Base-by-base conservation (phyloP, 202 grass and related monocot genomes). In the Zizania palustris region DNA sequence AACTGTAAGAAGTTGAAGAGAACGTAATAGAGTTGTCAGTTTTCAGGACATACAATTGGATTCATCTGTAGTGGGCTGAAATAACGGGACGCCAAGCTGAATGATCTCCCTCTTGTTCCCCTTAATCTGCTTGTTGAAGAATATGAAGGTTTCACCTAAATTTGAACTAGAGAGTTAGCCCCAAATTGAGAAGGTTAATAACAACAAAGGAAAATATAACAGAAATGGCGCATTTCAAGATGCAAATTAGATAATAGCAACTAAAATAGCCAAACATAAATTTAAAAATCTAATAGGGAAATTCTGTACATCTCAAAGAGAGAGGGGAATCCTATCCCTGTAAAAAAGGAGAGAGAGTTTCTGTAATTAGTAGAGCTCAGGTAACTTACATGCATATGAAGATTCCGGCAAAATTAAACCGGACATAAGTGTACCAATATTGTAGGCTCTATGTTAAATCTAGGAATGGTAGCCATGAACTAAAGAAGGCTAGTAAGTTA, bases 51-150 rank as follows among this genome's bases (percentile, higher is more conserved):
- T 96, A 99, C 96, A 93, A 71, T 91, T 88, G 77, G 82, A 80
- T 79, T 96, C 92, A 74, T 95, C 96, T 18, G 79, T 93, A 21
- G 96, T 92, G 45, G 92, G 82, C 80, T 99, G 96, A 84, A 99
- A 99, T 58, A 99, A 78, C 37, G 96, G 96, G 50, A 91, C 90
- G 0, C 96, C 96, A 0, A 99, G 87, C 84, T 99, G 96, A 89
- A 99, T 90, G 51, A 99, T 93, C 86, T 99, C 96, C 71, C 90
- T 96, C 72, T 96, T 99, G 82, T 99, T 93, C 79, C 96, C 92
- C 77, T 99, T 99, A 59, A 96, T 92, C 69, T 99, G 83, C 79
- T 96, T 99, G 84, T 99, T 99, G 84, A 99, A 99, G 79, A 91
- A 93, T 88, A 99, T 99, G 79, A 93, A 99, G 15, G 96, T 96